phyloP scores from a whole-genome alignment of 2,329 filamentous ascomycete species.

The Bisporella sp. region DNA sequence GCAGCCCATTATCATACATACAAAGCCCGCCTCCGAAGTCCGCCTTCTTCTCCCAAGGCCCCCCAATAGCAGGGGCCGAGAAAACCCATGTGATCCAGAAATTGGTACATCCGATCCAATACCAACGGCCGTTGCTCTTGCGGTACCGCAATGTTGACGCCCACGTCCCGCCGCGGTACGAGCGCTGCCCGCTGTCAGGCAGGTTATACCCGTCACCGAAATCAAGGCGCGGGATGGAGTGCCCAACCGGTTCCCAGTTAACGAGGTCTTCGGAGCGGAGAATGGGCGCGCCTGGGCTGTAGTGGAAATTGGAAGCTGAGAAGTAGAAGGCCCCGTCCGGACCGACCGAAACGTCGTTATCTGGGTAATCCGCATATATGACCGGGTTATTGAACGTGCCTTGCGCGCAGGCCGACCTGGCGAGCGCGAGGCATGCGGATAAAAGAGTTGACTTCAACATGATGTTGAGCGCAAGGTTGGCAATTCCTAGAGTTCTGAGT shows the following conservation, averaged over 20 bases:
- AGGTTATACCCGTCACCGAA: conserved; percentile 45
- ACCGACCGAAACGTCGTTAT: conserved; percentile 46
- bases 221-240: conserved; percentile 23
- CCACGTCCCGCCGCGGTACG: conserved; percentile 49
- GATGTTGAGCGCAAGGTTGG: too few species aligned
- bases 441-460: too few species aligned
- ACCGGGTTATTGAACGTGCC: conserved; percentile 36
- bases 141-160: conserved; percentile 47
- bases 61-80: conserved; percentile 35
- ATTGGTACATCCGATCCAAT: conserved; percentile 52
- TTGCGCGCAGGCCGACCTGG: too few species aligned
- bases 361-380: conserved; percentile 48
- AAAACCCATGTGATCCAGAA: conserved; percentile 46
- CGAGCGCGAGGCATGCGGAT: too few species aligned
- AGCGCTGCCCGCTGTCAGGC: conserved; percentile 26
- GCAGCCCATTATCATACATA: conserved; percentile 50
- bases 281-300: conserved; percentile 47
- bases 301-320: conserved; percentile 49
- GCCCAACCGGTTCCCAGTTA: conserved; percentile 38
- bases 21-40: conserved; percentile 33
- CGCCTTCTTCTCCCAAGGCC: conserved; percentile 35
- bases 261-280: conserved; percentile 48
- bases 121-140: conserved; percentile 40
- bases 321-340: conserved; percentile 42
- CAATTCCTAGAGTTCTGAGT: too few species aligned